Evolutionary conservation across 768 basidiomycete genomes (phyloP), one percentile per base, ranked within the genome.

Genomic region (Russula abietina): DNA sequence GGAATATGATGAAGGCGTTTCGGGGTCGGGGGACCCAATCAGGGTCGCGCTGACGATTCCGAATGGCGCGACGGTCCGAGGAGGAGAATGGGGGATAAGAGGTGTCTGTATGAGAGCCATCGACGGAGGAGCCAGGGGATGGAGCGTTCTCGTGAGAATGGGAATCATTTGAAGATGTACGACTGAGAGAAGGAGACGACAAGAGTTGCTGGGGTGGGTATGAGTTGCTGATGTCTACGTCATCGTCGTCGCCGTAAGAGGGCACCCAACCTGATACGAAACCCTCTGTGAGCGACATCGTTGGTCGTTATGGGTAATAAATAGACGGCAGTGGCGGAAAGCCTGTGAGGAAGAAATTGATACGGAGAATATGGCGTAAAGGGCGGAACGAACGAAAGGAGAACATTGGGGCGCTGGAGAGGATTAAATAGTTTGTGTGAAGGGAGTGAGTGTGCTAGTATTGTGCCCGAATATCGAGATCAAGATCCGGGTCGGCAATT

Each of bases 1-100:
- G 84, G 74, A 88, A 88, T 57, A 88, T 81, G 71, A 88, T 86
- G 73, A 88, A 88, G 49, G 83, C 77, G 64, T 88, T 88, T 1
- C 83, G 80, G 4, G 87, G 87, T 14, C 87, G 82, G 28, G 85
- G 83, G 39, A 87, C 79, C 80, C 82, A 83, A n/a, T 71, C 73
- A 0, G 85, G 81, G 61, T 85, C 81, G 11, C 75, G 75, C 58
- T 74, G 71, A 45, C 78, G 76, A 55, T 79, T 75, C 26, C 73
- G 71, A 51, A 73, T 73, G 36, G 76, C 72, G 8, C 75, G 75
- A 50, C 77, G 74, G 24, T 75, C 71, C n/a, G 75, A 76, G n/a
- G 78, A 76, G 55, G 76, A 69, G 54, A 65, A 66, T 17, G 58
- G 30, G 33, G 67, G 66, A 1, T 46, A 41, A 12, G n/a, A 53